Conservation (phyloP, 2,329 filamentous ascomycete genomes). For the Aspergillus clavatus region DNA sequence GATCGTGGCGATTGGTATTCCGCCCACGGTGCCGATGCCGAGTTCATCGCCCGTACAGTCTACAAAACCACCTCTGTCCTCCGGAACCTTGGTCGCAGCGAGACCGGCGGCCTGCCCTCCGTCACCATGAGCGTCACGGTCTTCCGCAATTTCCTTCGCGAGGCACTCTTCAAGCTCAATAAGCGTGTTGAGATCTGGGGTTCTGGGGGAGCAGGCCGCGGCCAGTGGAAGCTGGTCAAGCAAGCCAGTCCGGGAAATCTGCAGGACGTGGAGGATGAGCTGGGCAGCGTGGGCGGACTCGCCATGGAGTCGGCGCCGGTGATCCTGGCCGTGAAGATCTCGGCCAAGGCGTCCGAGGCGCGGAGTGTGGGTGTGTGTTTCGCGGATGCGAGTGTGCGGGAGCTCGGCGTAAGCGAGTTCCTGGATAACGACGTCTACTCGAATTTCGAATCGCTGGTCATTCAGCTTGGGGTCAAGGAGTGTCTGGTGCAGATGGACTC, state of each 20-base stretch:
- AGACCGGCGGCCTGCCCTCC: conserved; percentile 80
- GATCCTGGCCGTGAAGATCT: conserved; percentile 90
- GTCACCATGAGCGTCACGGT: conserved; percentile 95
- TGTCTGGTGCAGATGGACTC: conserved; percentile 80
- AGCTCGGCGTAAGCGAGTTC: conserved; percentile 95
- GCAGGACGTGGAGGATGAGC: conserved; percentile 93
- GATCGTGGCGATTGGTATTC: conserved; percentile 95
- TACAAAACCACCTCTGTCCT: conserved; percentile 98
- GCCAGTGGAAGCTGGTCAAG: conserved; percentile 84
- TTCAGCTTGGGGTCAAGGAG: conserved; percentile 92
- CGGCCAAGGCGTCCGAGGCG: conserved; percentile 78
- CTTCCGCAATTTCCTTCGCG: conserved; percentile 89
- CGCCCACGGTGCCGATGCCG: conserved; percentile 47
- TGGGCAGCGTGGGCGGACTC: conserved; percentile 55
- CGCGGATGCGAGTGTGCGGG: conserved; percentile 90
- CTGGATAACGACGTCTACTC: conserved; percentile 98
- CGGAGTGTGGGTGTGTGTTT: conserved; percentile 92
- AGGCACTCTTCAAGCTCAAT: conserved; percentile 85
- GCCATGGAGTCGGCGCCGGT: conserved; percentile 87
- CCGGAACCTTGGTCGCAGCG: conserved; percentile 77
- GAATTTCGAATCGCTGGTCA: conserved; percentile 93
- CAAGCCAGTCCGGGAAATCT: conserved; percentile 93
- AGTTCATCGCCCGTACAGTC: conserved; percentile 57
- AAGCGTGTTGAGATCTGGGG: conserved; percentile 90
- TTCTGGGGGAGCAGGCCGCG: conserved; percentile 66